phyloP scores from a whole-genome alignment of 179 eudicot species.

The Actinidia chinensis region DNA sequence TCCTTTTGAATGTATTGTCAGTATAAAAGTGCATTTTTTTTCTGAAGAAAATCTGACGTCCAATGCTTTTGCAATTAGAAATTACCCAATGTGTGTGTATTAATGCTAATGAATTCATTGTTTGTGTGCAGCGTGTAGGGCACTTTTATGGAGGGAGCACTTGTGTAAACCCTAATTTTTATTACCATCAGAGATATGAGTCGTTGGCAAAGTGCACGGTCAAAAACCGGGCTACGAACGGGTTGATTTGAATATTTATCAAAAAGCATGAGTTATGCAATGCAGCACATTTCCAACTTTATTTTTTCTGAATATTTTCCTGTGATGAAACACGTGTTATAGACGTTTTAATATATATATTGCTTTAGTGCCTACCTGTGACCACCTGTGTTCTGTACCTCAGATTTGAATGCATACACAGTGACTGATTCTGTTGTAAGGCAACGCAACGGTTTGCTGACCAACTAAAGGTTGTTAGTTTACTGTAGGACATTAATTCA shows the following conservation, averaged over 20 bases:
- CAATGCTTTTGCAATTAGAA: not conserved
- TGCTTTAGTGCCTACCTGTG: not conserved
- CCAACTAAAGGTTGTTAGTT: constrained; percentile 98
- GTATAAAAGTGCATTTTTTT: no score
- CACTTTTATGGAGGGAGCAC: constrained; percentile 90
- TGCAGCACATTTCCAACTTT: not conserved
- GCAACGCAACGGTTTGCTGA: constrained; percentile 94
- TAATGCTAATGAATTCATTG: not conserved
- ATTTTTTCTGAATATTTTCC: not conserved
- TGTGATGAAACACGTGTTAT: no score
- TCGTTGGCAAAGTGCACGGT: constrained; percentile 94
- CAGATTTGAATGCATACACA: constrained; percentile 98
- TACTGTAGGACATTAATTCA: no score
- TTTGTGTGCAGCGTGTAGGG: constrained; percentile 80
- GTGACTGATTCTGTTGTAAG: constrained; percentile 95
- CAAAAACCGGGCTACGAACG: constrained; percentile 76
- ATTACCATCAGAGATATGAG: constrained; percentile 98
- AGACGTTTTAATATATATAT: no score
- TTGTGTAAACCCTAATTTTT: constrained; percentile 82
- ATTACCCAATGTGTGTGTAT: not conserved
- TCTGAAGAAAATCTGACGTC: no score
- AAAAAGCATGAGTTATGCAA: constrained; percentile 85
- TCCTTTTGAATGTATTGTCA: no score
- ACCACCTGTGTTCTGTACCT: not conserved
- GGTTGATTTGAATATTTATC: constrained; percentile 87